phyloP scores from a whole-genome alignment of 495 filamentous ascomycete genomes.

The Clavariopsis aquatica region DNA sequence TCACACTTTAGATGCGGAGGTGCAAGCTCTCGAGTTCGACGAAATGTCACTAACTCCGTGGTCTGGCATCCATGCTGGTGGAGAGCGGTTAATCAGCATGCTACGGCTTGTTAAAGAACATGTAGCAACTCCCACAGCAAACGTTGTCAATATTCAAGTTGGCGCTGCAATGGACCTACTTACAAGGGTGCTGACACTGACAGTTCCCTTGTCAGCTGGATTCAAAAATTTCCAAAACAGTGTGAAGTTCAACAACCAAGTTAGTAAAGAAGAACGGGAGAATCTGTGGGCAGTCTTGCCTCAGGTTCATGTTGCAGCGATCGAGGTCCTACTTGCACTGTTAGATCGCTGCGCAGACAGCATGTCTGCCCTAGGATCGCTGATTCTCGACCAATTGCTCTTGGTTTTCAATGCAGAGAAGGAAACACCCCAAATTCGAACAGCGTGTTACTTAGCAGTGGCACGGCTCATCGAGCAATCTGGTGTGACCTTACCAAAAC shows the following conservation, averaged over 20 bases:
- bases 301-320: constrained; percentile 66
- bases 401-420: constrained; percentile 68
- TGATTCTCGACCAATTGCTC: constrained; percentile 64
- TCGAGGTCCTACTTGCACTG: constrained; percentile 59
- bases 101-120: constrained; percentile 58
- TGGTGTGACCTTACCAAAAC: constrained; percentile 65
- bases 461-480: constrained; percentile 58
- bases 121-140: constrained; percentile 60
- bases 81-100: constrained; percentile 65
- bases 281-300: constrained; percentile 70
- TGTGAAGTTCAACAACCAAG: constrained; percentile 60
- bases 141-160: constrained; percentile 62
- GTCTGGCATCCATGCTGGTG: constrained; percentile 70
- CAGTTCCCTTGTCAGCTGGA: constrained; percentile 51
- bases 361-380: constrained; percentile 56
- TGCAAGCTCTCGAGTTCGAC: constrained; percentile 47
- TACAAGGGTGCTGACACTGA: constrained; percentile 67
- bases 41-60: constrained; percentile 62
- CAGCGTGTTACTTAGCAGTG: constrained; percentile 59
- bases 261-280: constrained; percentile 76
- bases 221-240: constrained; percentile 37
- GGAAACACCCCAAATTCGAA: constrained; percentile 51
- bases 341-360: constrained; percentile 56
- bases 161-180: constrained; percentile 65
- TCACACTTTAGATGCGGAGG: constrained; percentile 42